A percentile compares a stretch with the other conserved stretches of the same genome.
phyloP scores from a whole-genome alignment of 1,139 yeast genomes.

The Sugiyamaella xylanicola region DNA sequence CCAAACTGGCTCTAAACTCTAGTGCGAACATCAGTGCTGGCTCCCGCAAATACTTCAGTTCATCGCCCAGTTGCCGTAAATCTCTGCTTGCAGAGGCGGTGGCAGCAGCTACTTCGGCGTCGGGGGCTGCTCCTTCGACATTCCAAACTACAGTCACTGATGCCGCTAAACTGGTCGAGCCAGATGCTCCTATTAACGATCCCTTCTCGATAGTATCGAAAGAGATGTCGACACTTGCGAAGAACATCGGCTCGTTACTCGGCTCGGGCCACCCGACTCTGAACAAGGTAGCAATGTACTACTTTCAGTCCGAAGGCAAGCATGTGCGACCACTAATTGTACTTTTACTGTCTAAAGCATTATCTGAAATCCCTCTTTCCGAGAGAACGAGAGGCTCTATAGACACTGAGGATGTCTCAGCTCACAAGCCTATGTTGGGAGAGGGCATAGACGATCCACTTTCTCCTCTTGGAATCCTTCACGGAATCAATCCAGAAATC shows the following conservation, averaged over 20 bases:
- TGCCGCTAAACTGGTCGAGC: slow-evolving; percentile 81
- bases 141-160: slow-evolving; percentile 59
- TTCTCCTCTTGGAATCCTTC: slow-evolving; percentile 79
- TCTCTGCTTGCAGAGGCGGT: slow-evolving; percentile 37
- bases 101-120: slow-evolving; percentile 5
- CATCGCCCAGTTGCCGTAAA: slow-evolving; percentile 23
- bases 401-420: slow-evolving; percentile 41
- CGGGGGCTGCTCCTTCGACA: slow-evolving; percentile 19
- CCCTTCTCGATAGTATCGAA: slow-evolving; percentile 92
- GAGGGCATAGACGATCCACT: slow-evolving; percentile 48
- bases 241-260: slow-evolving; percentile 78
- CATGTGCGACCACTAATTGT: slow-evolving; percentile 92
- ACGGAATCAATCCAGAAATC: slow-evolving; percentile 83
- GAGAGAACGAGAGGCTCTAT: slow-evolving; percentile 58
- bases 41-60: no score
- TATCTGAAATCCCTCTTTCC: slow-evolving; percentile 71
- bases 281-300: slow-evolving; percentile 86
- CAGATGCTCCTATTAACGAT: slow-evolving; percentile 60
- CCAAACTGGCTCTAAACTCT: no score
- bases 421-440: slow-evolving; percentile 35
- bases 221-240: slow-evolving; percentile 89
- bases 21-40: no score
- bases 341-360: slow-evolving; percentile 75
- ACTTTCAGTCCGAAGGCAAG: slow-evolving; percentile 95
- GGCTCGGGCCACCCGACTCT: slow-evolving; percentile 94